Base-by-base conservation (phyloP, 2,329 filamentous ascomycete genomes). In the Rhytidhysteron rufulum region DNA sequence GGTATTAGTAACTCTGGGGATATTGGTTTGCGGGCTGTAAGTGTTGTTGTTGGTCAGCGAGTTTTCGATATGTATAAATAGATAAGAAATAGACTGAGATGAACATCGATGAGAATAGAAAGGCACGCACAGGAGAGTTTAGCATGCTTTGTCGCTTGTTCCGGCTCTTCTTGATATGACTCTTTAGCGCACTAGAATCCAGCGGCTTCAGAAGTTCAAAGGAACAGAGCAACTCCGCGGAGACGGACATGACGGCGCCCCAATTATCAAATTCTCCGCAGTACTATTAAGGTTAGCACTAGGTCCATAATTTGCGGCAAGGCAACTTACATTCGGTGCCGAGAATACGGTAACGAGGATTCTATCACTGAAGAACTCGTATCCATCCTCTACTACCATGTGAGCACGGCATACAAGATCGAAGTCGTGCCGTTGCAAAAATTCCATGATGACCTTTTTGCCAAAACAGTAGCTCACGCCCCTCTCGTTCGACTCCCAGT, bases 191-290 rank as follows among this genome's bases (percentile, higher is more conserved):
- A 55, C 87, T 94, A 10, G 90, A 96, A 67, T 98, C 93, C 34
- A 98, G 77, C 6, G 93, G 93, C 67, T 98, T 98, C 45, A 98
- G 77, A 13, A 98, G 76, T 68, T 98, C 93, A 60, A 98, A 98
- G 63, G 90, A 96, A 71, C 93, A 98, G 2, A 98, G 79, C 38
- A 98, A 71, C 66, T 97, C 93, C 11, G 80, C 81, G 2, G 89
- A 96, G 17, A 98, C 93, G 2, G 91, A 95, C 93, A 98, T 98
- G 51, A 97, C 90, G 11, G 93, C 93, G 16, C 93, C 93, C 88
- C 93, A 97, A 50, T 98, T 98, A 63, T 98, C 93, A 53, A 98
- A 98, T 66, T 98, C 93, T 51, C 93, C 93, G 57, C 93, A 98
- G 61, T 98, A 97, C 87, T 95, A 41, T 27, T 16, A 4, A 5